Conservation (phyloP, 2,329 filamentous ascomycete genomes). For the Blastomyces percursus region DNA sequence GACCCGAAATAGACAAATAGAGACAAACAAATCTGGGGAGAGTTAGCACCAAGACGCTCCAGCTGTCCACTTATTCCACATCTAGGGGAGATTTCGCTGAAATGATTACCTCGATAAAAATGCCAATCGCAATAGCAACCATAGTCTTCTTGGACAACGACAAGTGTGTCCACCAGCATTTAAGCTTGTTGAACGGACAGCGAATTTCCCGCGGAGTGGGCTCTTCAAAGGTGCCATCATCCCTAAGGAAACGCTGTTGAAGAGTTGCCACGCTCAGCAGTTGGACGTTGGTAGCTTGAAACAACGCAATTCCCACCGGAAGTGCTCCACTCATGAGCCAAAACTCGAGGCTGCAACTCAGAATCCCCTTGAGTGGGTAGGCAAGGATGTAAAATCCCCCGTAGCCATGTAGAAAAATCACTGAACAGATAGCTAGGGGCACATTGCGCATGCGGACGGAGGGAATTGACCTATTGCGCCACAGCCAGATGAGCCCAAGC, state of each 20-base stretch:
- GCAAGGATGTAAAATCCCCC: slow-evolving; percentile 17
- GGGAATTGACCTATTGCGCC: slow-evolving; percentile 16
- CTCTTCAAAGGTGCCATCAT: slow-evolving; percentile 3
- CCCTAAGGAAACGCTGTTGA: slow-evolving; percentile 27
- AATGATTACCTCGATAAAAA: slow-evolving; percentile 42
- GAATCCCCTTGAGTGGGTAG: slow-evolving; percentile 19
- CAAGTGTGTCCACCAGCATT: slow-evolving; percentile 26
- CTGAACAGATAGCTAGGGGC: slow-evolving; percentile 15
- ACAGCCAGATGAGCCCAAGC: slow-evolving; percentile 16
- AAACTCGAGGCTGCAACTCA: slow-evolving; percentile 44
- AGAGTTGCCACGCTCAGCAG: slow-evolving; percentile 42
- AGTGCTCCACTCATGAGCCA: slow-evolving; percentile 55
- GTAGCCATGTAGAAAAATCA: slow-evolving; percentile 22
- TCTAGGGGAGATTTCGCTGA: slow-evolving; percentile 5
- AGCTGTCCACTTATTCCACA: neutral
- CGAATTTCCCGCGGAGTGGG: neutral
- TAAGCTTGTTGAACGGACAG: neutral
- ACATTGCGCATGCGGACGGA: slow-evolving; percentile 19
- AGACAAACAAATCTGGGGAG: slow-evolving; percentile 42
- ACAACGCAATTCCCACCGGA: slow-evolving; percentile 51
- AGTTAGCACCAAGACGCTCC: slow-evolving; percentile 11
- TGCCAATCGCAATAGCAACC: slow-evolving; percentile 40
- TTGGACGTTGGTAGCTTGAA: slow-evolving; percentile 49
- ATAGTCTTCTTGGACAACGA: slow-evolving; percentile 42
- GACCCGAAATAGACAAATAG: slow-evolving; percentile 49